phyloP scores from a whole-genome alignment of 805 yeast species.

The Candida orba region DNA sequence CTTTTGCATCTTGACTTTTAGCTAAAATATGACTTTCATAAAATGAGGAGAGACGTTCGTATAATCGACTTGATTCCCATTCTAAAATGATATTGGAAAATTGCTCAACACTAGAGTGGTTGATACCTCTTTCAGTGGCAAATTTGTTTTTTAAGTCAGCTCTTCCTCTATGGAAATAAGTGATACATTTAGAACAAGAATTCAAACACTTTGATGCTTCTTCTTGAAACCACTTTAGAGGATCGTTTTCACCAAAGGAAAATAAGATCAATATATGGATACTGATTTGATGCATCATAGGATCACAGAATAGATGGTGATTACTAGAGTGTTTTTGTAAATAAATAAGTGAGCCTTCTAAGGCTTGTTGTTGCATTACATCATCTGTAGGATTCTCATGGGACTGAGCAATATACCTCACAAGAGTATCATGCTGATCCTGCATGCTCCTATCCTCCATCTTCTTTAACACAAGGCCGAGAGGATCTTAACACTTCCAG shows the following conservation, averaged over 20 bases:
- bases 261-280: conserved; percentile 51
- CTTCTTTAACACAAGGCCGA: too few relatives aligned
- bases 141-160: conserved; percentile 45
- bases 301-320: conserved; percentile 53
- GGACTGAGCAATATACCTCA: conserved; percentile 13
- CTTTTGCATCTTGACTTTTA: conserved; percentile 1
- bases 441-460: too few relatives aligned
- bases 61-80: conserved; percentile 24
- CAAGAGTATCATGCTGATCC: too few relatives aligned
- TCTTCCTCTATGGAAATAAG: conserved; percentile 46
- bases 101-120: conserved; percentile 13
- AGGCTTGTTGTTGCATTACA: conserved; percentile 28
- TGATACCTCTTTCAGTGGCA: conserved; percentile 40
- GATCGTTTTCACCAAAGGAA: conserved; percentile 47
- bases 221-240: conserved; percentile 36
- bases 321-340: conserved; percentile 24
- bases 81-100: conserved; percentile 14
- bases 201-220: conserved; percentile 33
- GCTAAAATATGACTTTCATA: neutral
- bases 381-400: conserved; percentile 28
- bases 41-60: conserved; percentile 1
- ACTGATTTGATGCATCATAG: conserved; percentile 38
- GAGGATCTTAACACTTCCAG: too few relatives aligned
- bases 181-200: conserved; percentile 47
- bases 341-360: conserved; percentile 34